Percentiles rank a stretch among this genome's conserved stretches.
Evolutionary conservation across 2,329 filamentous ascomycete species (phyloP).

Genomic region (Cytospora paraplurivora): DNA sequence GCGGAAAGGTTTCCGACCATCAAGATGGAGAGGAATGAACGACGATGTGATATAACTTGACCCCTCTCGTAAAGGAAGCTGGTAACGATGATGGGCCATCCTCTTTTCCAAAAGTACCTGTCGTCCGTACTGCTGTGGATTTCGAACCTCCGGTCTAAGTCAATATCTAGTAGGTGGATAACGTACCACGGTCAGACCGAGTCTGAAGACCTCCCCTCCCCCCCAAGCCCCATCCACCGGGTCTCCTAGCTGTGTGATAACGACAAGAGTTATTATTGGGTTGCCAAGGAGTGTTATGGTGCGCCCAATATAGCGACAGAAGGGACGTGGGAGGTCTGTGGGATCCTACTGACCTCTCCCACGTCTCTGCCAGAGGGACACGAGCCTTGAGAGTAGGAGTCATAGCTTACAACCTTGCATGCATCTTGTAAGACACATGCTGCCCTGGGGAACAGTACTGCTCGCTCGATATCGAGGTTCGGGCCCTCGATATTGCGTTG

Average conservation of each 20-base stretch:
- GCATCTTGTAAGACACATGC: background rate
- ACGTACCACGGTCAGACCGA: no score
- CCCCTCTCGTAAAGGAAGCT: no score
- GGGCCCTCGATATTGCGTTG: background rate
- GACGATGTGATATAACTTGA: no score
- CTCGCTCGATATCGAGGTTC: background rate
- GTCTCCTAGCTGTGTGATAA: background rate
- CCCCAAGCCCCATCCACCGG: no score
- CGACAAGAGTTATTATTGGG: background rate
- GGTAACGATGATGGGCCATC: no score
- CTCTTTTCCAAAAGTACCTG: no score
- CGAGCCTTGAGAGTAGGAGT: background rate
- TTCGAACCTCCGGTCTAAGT: no score
- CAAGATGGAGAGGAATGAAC: no score
- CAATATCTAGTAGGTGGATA: no score
- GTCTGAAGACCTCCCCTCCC: no score
- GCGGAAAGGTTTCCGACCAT: no score
- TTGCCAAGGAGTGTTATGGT: background rate
- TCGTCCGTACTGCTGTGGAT: no score
- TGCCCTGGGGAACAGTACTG: background rate
- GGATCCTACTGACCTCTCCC: background rate
- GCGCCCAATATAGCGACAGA: background rate
- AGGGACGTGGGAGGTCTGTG: background rate
- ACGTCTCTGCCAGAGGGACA: background rate
- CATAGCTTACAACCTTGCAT: background rate